Conservation (phyloP, 2,329 filamentous ascomycete genomes). For the Penicillium sp. region DNA sequence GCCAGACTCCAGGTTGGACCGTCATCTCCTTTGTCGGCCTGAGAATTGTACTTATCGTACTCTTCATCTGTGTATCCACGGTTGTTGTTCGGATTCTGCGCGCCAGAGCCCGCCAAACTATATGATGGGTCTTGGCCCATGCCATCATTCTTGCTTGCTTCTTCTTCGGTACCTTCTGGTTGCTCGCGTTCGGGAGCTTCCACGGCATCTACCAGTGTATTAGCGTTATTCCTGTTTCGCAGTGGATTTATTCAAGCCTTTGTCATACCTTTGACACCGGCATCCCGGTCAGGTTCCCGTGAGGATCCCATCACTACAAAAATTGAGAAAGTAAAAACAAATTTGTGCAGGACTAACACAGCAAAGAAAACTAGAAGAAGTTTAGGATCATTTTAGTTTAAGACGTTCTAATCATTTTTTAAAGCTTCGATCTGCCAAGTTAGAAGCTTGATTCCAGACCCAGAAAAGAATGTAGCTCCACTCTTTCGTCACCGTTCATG, state of each 20-base stretch:
- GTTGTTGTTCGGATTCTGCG: constrained; percentile 8
- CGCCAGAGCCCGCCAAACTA: constrained; percentile 13
- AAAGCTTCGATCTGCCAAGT: not conserved
- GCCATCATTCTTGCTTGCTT: constrained; percentile 10
- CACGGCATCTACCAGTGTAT: not conserved
- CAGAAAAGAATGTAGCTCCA: not conserved
- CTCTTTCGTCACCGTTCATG: constrained; percentile 6
- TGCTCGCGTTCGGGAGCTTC: constrained; percentile 2
- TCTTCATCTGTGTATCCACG: constrained; percentile 5
- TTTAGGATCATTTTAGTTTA: too few relatives aligned
- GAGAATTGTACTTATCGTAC: constrained; percentile 44
- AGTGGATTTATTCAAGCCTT: not conserved
- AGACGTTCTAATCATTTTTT: not conserved
- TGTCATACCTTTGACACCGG: not conserved
- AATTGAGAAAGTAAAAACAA: not conserved
- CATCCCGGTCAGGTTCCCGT: not conserved
- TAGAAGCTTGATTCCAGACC: not conserved
- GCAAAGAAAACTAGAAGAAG: not conserved
- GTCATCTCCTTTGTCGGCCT: constrained; percentile 48
- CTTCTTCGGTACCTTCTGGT: constrained; percentile 10
- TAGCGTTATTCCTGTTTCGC: not conserved
- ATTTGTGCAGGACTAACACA: not conserved
- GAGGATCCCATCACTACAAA: not conserved
- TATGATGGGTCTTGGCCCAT: constrained; percentile 12
- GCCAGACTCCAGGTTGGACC: constrained; percentile 51